Conservation (phyloP, 768 basidiomycete genomes). For the Mycena haematopus region DNA sequence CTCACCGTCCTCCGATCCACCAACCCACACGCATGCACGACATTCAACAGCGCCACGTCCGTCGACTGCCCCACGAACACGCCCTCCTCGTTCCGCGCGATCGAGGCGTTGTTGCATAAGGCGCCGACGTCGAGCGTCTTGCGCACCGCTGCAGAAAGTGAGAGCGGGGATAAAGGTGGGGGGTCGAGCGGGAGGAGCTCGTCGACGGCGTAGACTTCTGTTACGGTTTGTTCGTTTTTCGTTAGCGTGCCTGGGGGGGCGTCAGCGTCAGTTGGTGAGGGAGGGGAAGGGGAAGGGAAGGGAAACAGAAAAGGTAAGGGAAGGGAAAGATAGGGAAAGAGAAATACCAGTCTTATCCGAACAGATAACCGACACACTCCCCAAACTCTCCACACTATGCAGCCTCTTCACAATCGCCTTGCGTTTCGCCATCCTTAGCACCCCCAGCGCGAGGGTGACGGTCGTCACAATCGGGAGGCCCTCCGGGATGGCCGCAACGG, state of each 20-base stretch:
- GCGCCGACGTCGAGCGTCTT: conserved; percentile 85
- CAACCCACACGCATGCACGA: conserved; percentile 69
- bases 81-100: conserved; percentile 69
- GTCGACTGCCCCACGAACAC: conserved; percentile 87
- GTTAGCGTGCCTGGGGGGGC: conserved; percentile 79
- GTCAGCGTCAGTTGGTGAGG: neutral
- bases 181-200: conserved; percentile 76
- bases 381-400: conserved; percentile 92
- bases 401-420: conserved; percentile 98
- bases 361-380: conserved; percentile 96
- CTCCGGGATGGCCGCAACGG: conserved; percentile 98
- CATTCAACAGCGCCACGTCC: conserved; percentile 89
- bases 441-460: conserved; percentile 94
- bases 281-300: neutral
- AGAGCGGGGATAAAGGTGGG: conserved; percentile 47
- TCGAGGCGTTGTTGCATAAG: conserved; percentile 87
- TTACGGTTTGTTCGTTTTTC: conserved; percentile 95
- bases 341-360: conserved; percentile 94
- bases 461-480: conserved; percentile 97
- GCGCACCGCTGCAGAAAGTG: conserved; percentile 71
- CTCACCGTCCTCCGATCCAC: conserved; percentile 76
- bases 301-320: no score
- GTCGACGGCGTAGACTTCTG: conserved; percentile 86
- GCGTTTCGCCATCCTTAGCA: conserved; percentile 90
- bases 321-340: no score